Evolutionary conservation across 2,329 filamentous ascomycete species (phyloP).

Genomic region (Phialemoniopsis sp.): DNA sequence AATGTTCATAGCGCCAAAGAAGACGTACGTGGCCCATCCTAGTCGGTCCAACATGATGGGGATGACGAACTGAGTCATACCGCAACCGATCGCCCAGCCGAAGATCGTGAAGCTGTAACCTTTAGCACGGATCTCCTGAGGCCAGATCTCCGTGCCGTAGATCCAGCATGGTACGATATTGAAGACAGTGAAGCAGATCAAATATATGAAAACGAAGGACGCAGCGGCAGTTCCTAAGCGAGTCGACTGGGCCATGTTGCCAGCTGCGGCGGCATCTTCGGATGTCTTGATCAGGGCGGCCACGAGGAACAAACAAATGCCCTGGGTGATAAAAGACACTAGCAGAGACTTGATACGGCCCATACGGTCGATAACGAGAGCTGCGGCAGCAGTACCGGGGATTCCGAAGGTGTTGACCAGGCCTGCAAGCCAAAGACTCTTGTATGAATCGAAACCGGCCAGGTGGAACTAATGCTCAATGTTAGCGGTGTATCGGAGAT

Average conservation of each 20-base stretch:
- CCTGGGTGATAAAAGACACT: constrained; percentile 2
- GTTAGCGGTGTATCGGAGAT: constrained; percentile 23
- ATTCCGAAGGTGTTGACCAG: constrained; percentile 48
- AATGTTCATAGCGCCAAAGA: constrained; percentile 47
- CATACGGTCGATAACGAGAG: constrained; percentile 44
- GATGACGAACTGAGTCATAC: constrained; percentile 47
- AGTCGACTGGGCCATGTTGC: constrained; percentile 24
- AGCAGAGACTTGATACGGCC: constrained; percentile 37
- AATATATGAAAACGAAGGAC: constrained; percentile 45
- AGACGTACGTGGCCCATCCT: constrained; percentile 43
- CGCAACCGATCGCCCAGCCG: constrained; percentile 54
- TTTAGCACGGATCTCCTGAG: constrained; percentile 51
- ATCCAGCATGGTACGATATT: constrained; percentile 45
- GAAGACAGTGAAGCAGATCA: constrained; percentile 45
- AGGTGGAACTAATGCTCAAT: constrained; percentile 25
- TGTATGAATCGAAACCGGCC: constrained; percentile 29
- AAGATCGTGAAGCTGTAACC: constrained; percentile 56
- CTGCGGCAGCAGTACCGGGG: constrained; percentile 43
- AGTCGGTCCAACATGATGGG: constrained; percentile 46
- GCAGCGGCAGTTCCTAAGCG: constrained; percentile 39
- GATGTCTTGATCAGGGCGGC: constrained; percentile 34
- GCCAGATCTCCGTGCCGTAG: constrained; percentile 52
- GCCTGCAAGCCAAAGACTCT: constrained; percentile 34
- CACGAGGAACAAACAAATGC: constrained; percentile 30
- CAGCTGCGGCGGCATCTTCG: constrained; percentile 33